These are phyloP conservation scores for Penicillium sp. DNA, from an alignment of 2,329 filamentous ascomycete species.

Conservation along the genomic window DNA sequence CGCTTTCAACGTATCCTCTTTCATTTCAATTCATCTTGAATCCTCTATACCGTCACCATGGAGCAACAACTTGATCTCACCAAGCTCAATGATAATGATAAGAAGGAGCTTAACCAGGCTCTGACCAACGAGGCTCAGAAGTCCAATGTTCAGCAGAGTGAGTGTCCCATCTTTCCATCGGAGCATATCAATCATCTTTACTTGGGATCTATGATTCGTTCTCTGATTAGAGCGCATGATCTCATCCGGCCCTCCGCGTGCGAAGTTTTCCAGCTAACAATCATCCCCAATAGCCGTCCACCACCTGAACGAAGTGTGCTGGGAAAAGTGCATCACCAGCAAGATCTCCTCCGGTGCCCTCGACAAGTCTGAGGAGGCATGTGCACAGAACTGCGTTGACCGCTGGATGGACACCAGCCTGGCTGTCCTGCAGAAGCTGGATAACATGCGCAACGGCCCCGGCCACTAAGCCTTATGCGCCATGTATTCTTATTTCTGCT, in stretches of 20 bases:
- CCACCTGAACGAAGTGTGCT: slow-evolving; percentile 74
- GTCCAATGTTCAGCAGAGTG: slow-evolving; percentile 57
- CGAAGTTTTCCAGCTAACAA: slow-evolving; percentile 6
- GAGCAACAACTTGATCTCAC: slow-evolving; percentile 60
- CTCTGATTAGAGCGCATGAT: background rate
- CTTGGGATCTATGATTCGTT: background rate
- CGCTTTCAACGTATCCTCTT: background rate
- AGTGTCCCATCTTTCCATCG: slow-evolving; percentile 17
- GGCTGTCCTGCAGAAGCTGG: slow-evolving; percentile 80
- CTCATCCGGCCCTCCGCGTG: no score
- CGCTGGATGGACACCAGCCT: slow-evolving; percentile 88
- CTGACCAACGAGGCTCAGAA: slow-evolving; percentile 83
- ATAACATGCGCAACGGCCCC: slow-evolving; percentile 53
- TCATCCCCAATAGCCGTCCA: slow-evolving; percentile 56
- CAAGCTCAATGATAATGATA: slow-evolving; percentile 77
- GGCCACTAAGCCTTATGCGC: slow-evolving; percentile 25
- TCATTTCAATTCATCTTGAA: background rate
- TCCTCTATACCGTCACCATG: slow-evolving; percentile 28
- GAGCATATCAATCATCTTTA: background rate
- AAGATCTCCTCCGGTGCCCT: slow-evolving; percentile 70
- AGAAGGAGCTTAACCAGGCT: slow-evolving; percentile 83
- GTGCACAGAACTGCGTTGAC: slow-evolving; percentile 89
- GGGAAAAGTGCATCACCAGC: slow-evolving; percentile 85
- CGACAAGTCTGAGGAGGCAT: slow-evolving; percentile 75
- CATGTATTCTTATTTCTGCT: background rate